Evolutionary conservation across 2,329 filamentous ascomycete species (phyloP).

Genomic region (Ophioceras dolichostomum): DNA sequence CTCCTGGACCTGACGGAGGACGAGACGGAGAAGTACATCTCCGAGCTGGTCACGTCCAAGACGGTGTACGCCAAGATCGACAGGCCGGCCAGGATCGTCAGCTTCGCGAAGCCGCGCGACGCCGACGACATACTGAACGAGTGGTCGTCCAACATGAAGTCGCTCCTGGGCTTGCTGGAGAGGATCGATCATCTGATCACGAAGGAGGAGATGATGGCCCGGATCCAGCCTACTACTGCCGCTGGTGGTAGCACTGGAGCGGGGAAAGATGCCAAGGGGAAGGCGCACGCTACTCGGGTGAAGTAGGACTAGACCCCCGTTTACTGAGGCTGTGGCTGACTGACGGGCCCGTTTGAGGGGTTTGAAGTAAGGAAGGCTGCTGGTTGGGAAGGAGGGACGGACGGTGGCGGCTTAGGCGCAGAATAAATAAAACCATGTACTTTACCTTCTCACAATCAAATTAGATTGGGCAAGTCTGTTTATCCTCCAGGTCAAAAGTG

Average conservation of each 20-base stretch:
- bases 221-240: constrained; percentile 85
- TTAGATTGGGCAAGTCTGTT: too few species aligned
- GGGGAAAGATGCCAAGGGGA: constrained; percentile 21
- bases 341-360: too few species aligned
- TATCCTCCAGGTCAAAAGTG: too few species aligned
- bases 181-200: constrained; percentile 95
- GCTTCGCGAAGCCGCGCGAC: constrained; percentile 87
- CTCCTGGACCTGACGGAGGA: constrained; percentile 86
- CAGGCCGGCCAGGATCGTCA: constrained; percentile 81
- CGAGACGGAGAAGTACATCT: constrained; percentile 98
- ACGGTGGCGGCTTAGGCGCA: too few species aligned
- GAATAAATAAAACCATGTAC: too few species aligned
- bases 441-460: too few species aligned
- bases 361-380: too few species aligned
- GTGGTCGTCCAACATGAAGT: constrained; percentile 85
- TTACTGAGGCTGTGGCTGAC: too few species aligned
- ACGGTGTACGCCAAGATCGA: constrained; percentile 98
- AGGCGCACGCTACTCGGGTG: constrained; percentile 10
- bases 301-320: too few species aligned
- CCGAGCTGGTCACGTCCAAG: constrained; percentile 91
- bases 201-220: constrained; percentile 99
- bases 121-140: constrained; percentile 95
- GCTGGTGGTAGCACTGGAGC: constrained; percentile 29
- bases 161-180: constrained; percentile 63
- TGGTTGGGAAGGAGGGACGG: too few species aligned